These are phyloP conservation scores for Boletales sp. DNA, from an alignment of 768 basidiomycete genomes.

Conservation along the genomic window DNA sequence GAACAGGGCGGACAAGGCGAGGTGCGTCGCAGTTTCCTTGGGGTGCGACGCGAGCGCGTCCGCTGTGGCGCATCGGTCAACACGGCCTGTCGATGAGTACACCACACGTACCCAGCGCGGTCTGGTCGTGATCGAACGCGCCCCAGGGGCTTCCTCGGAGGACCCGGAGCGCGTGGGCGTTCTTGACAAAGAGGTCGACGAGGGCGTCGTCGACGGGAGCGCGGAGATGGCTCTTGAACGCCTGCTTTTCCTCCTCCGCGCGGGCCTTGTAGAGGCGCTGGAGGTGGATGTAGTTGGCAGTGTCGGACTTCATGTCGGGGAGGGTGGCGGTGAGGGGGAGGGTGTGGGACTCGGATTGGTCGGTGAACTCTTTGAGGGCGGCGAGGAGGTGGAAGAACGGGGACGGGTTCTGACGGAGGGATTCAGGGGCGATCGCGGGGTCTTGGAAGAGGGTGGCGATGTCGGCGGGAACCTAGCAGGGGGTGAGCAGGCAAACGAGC, in stretches of 20 bases:
- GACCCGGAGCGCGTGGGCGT: conserved; percentile 69
- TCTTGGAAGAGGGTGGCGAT: conserved; percentile 62
- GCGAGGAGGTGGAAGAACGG: conserved; percentile 79
- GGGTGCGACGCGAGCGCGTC: conserved; percentile 40
- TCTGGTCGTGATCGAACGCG: conserved; percentile 46
- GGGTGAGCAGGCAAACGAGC: background rate
- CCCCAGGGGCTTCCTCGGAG: conserved; percentile 65
- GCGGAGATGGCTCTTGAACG: conserved; percentile 48
- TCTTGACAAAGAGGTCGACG: conserved; percentile 75
- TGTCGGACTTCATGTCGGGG: conserved; percentile 96
- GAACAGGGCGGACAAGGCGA: conserved; percentile 65
- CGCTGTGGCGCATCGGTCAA: conserved; percentile 27
- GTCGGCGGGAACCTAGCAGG: conserved; percentile 59
- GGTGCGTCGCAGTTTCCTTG: conserved; percentile 63
- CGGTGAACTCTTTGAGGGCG: conserved; percentile 64
- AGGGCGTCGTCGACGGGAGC: conserved; percentile 47
- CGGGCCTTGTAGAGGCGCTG: conserved; percentile 82
- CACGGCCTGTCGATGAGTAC: no score
- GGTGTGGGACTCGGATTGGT: conserved; percentile 50
- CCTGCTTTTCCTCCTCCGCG: conserved; percentile 63
- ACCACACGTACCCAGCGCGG: conserved; percentile 42
- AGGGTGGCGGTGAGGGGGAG: conserved; percentile 84
- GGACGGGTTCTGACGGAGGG: conserved; percentile 43
- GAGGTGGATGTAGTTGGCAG: conserved; percentile 74
- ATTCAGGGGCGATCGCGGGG: conserved; percentile 42